Conservation (phyloP, 306 rosid species). For the Vicia villosa region DNA sequence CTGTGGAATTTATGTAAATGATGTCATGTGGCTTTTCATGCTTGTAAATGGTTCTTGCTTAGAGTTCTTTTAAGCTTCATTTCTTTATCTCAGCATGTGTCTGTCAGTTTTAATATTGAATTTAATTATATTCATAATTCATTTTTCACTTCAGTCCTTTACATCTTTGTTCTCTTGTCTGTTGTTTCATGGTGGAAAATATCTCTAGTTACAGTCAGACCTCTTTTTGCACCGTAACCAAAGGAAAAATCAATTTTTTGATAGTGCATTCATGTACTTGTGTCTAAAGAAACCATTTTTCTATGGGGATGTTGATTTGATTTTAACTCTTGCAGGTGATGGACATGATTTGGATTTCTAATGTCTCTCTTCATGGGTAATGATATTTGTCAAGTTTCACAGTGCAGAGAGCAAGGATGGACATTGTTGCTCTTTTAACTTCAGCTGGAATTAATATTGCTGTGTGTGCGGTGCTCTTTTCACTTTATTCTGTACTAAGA, state of each 20-base stretch:
- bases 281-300: slow-evolving; percentile 33
- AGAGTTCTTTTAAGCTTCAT: slow-evolving; percentile 18
- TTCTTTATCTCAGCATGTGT: slow-evolving; percentile 18
- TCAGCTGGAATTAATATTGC: slow-evolving; percentile 89
- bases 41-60: slow-evolving; percentile 11
- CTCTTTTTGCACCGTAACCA: slow-evolving; percentile 2
- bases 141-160: slow-evolving; percentile 7
- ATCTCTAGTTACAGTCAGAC: not conserved
- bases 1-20: not conserved
- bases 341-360: slow-evolving; percentile 36
- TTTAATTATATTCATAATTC: no score
- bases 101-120: not conserved
- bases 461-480: slow-evolving; percentile 64
- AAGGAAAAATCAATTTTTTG: not conserved
- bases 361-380: slow-evolving; percentile 36
- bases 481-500: slow-evolving; percentile 82
- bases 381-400: slow-evolving; percentile 40
- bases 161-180: slow-evolving; percentile 13
- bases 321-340: slow-evolving; percentile 43
- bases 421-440: slow-evolving; percentile 82
- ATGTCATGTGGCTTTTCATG: slow-evolving; percentile 2
- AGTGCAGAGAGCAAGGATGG: slow-evolving; percentile 60
- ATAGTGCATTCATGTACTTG: slow-evolving; percentile 30
- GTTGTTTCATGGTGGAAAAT: slow-evolving; percentile 26
- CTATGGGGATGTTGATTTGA: slow-evolving; percentile 24